Conservation (phyloP, 2,329 filamentous ascomycete genomes). For the Neofusicoccum sp. region DNA sequence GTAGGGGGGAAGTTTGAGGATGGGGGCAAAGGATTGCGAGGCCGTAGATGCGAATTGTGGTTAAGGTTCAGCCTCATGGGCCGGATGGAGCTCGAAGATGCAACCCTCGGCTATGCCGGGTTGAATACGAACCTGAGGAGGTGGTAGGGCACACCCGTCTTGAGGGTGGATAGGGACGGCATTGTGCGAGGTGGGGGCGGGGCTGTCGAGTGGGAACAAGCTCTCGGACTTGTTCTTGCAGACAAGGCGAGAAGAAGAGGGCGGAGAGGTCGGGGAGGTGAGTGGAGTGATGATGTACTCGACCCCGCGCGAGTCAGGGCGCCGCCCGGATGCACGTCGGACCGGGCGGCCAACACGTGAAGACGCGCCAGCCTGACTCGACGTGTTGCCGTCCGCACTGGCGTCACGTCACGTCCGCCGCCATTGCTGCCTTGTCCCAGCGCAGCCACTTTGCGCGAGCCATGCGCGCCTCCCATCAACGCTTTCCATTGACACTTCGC, state of each 20-base stretch:
- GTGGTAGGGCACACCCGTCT: conserved; percentile 73
- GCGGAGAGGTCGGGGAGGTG: neutral
- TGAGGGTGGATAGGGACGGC: conserved; percentile 54
- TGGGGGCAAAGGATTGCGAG: conserved; percentile 17
- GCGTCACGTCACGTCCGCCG: conserved; percentile 1
- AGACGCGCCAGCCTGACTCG: conserved; percentile 5
- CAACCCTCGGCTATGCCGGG: neutral
- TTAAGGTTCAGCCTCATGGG: neutral
- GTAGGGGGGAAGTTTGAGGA: conserved; percentile 23
- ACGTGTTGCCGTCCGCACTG: neutral
- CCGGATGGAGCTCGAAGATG: neutral
- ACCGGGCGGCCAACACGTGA: neutral
- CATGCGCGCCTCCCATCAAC: conserved; percentile 4
- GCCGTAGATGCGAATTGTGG: neutral
- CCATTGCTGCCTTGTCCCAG: conserved; percentile 15
- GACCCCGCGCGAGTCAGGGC: conserved; percentile 9
- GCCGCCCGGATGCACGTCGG: neutral
- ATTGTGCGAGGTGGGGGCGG: conserved; percentile 29
- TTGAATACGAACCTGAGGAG: conserved; percentile 64
- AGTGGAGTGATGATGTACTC: conserved; percentile 20
- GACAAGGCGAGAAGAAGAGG: neutral
- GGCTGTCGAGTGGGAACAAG: neutral
- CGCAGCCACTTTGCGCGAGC: neutral
- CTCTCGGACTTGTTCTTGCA: neutral
- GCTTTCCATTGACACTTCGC: neutral